Percentiles rank a stretch among this genome's conserved stretches.
phyloP scores from a whole-genome alignment of 148 eudicot species.

The Vaccinium vitisidaea region DNA sequence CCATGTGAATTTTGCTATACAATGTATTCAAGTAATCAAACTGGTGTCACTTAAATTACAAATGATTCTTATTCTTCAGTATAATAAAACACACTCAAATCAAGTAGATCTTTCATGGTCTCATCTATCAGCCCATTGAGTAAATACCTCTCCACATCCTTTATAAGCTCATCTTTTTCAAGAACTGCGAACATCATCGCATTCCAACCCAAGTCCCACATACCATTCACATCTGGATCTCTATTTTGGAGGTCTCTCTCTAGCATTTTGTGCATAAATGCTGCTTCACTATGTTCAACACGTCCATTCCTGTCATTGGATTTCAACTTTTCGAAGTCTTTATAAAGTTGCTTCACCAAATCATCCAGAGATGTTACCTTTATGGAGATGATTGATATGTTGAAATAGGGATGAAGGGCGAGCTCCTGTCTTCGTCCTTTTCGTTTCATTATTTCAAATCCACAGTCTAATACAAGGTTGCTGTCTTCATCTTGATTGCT shows the following conservation, averaged over 20 bases:
- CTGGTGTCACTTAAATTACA: neutral
- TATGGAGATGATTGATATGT: constrained; percentile 19
- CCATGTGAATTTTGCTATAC: neutral
- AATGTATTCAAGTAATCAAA: neutral
- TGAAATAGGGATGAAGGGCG: constrained; percentile 33
- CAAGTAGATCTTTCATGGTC: constrained; percentile 38
- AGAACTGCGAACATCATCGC: constrained; percentile 36
- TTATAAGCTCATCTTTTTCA: constrained; percentile 55
- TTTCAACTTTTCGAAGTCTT: constrained; percentile 54
- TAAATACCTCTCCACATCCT: constrained; percentile 54
- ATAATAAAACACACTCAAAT: constrained; percentile 18
- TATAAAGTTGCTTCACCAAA: constrained; percentile 60
- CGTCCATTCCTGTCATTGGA: constrained; percentile 31
- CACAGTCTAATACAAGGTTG: constrained; percentile 55
- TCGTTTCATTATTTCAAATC: constrained; percentile 65
- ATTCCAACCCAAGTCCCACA: constrained; percentile 93
- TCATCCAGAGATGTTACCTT: constrained; percentile 51
- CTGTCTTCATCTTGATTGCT: constrained; percentile 32
- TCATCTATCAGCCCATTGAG: constrained; percentile 59
- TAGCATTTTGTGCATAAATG: constrained; percentile 51
- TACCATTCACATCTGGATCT: constrained; percentile 49
- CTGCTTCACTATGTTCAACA: constrained; percentile 40
- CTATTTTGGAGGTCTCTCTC: constrained; percentile 51
- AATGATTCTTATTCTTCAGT: neutral
- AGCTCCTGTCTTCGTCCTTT: constrained; percentile 67